Evolutionary conservation across 371 early-diverging fungal genomes (phyloP).

Genomic region (Zychaea mexicana): DNA sequence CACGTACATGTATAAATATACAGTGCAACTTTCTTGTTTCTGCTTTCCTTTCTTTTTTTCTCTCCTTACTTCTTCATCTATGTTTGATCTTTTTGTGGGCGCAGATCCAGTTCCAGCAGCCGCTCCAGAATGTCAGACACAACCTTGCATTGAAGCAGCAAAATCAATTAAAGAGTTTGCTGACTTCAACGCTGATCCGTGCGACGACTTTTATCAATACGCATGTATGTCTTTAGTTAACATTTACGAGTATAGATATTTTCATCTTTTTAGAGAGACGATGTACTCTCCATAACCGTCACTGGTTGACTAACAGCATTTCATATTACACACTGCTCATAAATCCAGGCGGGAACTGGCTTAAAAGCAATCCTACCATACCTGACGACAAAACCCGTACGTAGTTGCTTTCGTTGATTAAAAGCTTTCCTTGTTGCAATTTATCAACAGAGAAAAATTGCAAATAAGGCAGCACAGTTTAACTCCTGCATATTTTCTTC

Average conservation of each 20-base stretch:
- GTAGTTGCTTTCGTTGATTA: neutral
- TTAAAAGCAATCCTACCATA: slow-evolving; percentile 30
- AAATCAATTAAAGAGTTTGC: slow-evolving; percentile 35
- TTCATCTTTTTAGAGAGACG: too few relatives aligned
- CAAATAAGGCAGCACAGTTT: too few relatives aligned
- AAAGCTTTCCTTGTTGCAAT: neutral
- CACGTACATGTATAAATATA: too few relatives aligned
- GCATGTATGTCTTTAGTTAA: too few relatives aligned
- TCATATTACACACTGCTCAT: too few relatives aligned
- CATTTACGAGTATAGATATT: neutral
- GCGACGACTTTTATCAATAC: slow-evolving; percentile 51
- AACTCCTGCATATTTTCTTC: neutral
- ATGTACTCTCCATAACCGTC: too few relatives aligned
- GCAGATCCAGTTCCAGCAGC: neutral
- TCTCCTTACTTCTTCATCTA: neutral
- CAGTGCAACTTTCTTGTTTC: neutral
- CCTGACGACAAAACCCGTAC: slow-evolving; percentile 51
- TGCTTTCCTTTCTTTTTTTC: neutral
- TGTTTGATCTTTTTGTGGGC: slow-evolving; percentile 2
- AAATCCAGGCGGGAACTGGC: slow-evolving; percentile 52
- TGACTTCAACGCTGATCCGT: slow-evolving; percentile 43
- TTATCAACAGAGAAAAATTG: too few relatives aligned
- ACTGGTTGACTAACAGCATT: too few relatives aligned
- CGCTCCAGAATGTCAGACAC: slow-evolving; percentile 33
- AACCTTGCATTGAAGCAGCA: slow-evolving; percentile 45